Conservation (phyloP, 2,329 filamentous ascomycete genomes). For the Talaromyces sp. region DNA sequence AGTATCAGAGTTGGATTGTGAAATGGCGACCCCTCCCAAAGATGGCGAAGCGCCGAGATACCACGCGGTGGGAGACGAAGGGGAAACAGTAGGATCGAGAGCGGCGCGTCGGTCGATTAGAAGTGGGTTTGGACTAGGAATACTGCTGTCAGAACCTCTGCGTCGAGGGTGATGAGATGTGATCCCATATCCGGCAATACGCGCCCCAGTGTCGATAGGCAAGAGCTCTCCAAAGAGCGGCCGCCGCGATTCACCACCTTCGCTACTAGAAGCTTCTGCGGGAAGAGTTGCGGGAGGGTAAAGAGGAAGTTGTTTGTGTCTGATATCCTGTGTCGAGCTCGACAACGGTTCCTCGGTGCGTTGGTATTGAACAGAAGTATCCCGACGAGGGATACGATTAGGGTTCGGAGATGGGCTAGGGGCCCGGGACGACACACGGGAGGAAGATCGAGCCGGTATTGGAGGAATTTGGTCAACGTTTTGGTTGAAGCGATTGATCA, state of each 20-base stretch:
- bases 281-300: neutral
- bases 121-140: constrained; percentile 48
- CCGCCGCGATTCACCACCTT: constrained; percentile 29
- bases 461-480: constrained; percentile 45
- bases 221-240: constrained; percentile 72
- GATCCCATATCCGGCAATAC: constrained; percentile 55
- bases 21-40: constrained; percentile 34
- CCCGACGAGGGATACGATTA: constrained; percentile 19
- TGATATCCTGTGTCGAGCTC: constrained; percentile 2
- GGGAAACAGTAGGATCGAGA: constrained; percentile 46
- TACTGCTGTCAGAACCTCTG: constrained; percentile 67
- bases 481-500: constrained; percentile 74
- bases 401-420: constrained; percentile 28
- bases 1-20: constrained; percentile 2
- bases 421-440: constrained; percentile 30
- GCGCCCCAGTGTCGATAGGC: constrained; percentile 51
- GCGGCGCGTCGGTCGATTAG: constrained; percentile 29
- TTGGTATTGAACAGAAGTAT: constrained; percentile 15
- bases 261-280: neutral
- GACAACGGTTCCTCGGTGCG: constrained; percentile 13
- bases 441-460: constrained; percentile 29
- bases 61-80: constrained; percentile 63
- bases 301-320: neutral
- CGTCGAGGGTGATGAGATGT: constrained; percentile 45
- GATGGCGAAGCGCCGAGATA: constrained; percentile 48